Evolutionary conservation across 2,329 filamentous ascomycete species (phyloP), one percentile per base, ranked within the genome.

Genomic region (Colletotrichum eremochloae): DNA sequence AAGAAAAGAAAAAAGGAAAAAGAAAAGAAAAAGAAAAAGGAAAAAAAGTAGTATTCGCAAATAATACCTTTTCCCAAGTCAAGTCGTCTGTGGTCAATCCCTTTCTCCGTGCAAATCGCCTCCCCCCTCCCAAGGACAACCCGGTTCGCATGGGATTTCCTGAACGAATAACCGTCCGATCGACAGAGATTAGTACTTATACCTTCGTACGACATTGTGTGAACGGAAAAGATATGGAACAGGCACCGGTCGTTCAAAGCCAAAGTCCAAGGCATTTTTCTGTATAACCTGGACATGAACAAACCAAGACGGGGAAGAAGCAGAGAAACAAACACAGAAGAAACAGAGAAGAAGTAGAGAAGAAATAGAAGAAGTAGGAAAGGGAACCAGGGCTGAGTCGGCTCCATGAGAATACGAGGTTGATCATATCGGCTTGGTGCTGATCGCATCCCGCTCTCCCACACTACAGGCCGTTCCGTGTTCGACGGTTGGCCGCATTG

Each of bases 401-500:
- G 29, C 33, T 24, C 53, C 12, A 56, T 20, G 33, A 7, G 38
- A 14, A 38, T 33, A 38, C 33, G 11, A 14, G 33, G 20, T 11
- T 56, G 53, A n/a, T 38, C 33, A 56, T 20, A 56, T 56, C 33
- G 24, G 20, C 11, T n/a, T 7, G 29, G 31, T n/a, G 29, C 33
- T 36, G 9, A 14, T 36, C 31, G 20, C 20, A 14, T 38, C 15
- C 5, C 20, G 20, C 18, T 46, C 44, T n/a, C 18, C 5, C 31
- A 5, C 44, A 9, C 24, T 14, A 11, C n/a, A 38, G 7, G 4
- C 7, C 12, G n/a, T 20, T 14, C 42, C 42, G 40, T 33, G 42
- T 14, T 50, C 60, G 29, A 48, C 15, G 7, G 60, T 36, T 24
- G 15, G 44, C 52, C 61, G 52, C 52, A 58, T 64, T 64, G 48